Evolutionary conservation across 805 yeast genomes (phyloP).

Genomic region (Yarrowia alimentaria): DNA sequence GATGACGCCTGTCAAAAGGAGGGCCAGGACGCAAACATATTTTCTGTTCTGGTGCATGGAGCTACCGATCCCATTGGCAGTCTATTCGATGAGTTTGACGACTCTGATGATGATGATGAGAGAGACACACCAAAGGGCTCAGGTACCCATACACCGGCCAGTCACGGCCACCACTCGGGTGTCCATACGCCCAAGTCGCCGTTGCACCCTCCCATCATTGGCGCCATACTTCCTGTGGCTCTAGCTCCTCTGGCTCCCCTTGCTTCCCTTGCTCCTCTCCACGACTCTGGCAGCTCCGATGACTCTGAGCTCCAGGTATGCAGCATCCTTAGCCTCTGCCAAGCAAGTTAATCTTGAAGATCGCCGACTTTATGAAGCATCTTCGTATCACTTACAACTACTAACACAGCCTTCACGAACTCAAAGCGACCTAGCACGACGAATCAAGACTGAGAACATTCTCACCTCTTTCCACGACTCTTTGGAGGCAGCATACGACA

Average conservation of each 20-base stretch:
- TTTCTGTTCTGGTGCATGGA: constrained; percentile 10
- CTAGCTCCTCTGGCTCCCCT: neutral
- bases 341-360: no score
- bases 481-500: constrained; percentile 20
- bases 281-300: no score
- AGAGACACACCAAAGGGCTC: neutral
- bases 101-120: neutral
- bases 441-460: constrained; percentile 24
- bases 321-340: neutral
- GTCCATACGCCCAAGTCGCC: constrained; percentile 1
- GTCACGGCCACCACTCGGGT: no score
- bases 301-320: constrained; percentile 4
- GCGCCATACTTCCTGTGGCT: no score
- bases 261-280: neutral
- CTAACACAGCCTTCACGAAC: constrained; percentile 27
- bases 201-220: no score
- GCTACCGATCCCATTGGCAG: neutral
- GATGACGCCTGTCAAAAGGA: constrained; percentile 18
- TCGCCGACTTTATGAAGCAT: no score
- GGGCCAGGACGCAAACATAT: constrained; percentile 12
- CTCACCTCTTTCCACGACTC: constrained; percentile 27
- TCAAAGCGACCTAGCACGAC: constrained; percentile 8
- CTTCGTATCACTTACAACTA: no score
- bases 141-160: neutral
- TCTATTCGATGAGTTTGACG: constrained; percentile 11